Base-by-base conservation (phyloP, 2,329 filamentous ascomycete species). In the Aureobasidium sp. region DNA sequence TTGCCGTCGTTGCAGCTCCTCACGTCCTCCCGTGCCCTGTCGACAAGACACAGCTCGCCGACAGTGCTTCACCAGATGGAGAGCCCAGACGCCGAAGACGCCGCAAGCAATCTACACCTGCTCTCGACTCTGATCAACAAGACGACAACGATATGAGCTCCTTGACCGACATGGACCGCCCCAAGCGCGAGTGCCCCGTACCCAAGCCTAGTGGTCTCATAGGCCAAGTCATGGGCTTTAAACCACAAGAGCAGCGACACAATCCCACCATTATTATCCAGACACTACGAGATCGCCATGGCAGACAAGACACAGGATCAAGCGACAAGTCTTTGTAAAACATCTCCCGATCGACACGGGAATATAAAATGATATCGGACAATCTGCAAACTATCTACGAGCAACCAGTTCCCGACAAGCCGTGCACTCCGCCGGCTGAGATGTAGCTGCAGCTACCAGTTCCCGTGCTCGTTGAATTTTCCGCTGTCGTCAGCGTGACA, bases 1-100 rank as follows among this genome's bases (percentile, higher is more conserved):
- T 99, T 75, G 83, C 96, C 66, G 92, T 99, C 65, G 94, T 99
- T 59, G 90, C 85, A 34, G 81, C 96, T 48, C 94, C 94, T 26
- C 94, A 99, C 74, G 73, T 95, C 34, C 84, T 99, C 20, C 94
- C 94, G 1, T 99, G 94, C 73, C 94, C 94, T 1, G 90, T 91
- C 32, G 77, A 79, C 50, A 90, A 90, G 2, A 83, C 89, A 66
- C 84, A 86, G 37, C 87, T 88, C 69, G 88, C 90, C 68, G 92
- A 96, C 73, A 86, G 86, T 17, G 67, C 62, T 67, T 69, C 57
- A 66, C 12, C 55, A 71, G 64, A 70, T 70, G 63, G 71, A 69
- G 32, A 68, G 63, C 63, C 63, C 27, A 46, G 64, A 50, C 52
- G 63, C 44, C 67, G 78, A 76, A 63, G 82, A 77, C 65, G 79